Evolutionary conservation across 1,284 basidiomycete species (phyloP), one percentile per base, ranked within the genome.

Genomic region (Phellopilus nigrolimitatus): DNA sequence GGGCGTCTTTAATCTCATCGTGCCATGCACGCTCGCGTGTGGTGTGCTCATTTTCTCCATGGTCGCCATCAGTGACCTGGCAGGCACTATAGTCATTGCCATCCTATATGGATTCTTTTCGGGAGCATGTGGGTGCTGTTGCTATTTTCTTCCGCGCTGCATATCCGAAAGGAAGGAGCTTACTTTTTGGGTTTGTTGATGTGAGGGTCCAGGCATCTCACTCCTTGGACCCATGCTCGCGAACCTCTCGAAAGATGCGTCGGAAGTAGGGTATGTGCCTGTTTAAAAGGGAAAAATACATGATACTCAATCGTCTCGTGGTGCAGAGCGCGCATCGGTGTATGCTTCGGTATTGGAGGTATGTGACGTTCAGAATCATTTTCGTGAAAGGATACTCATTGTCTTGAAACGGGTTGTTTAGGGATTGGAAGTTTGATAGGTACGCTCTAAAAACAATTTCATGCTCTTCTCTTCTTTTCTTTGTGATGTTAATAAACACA

Each of bases 51-150:
- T 70, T 0, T 61, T 69, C 36, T 60, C 72, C 25, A 71, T 70
- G 46, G 60, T 71, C 36, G 62, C 77, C 9, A 62, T 65, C n/a
- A 54, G 43, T 19, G 64, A 66, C 22, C 61, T 64, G 0, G 64
- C 62, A 3, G 73, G 74, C 5, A 69, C 72, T 0, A 61, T 75
- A 4, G 55, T 68, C 19, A 76, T 79, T 40, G 71, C 72, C 4
- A 56, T 74, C 31, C 57, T n/a, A n/a, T n/a, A n/a, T n/a, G n/a
- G n/a, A n/a, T n/a, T n/a, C n/a, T n/a, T n/a, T n/a, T n/a, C n/a
- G 80, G 12, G 80, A 71, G 50, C 76, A 78, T 0, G 65, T 78
- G 49, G 78, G 79, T 56, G 72, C 70, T 8, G 78, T 76, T 7
- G 67, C 70, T 61, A 4, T 15, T 27, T 44, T 21, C 24, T 28